Percentiles rank a stretch among this genome's conserved stretches.
These are phyloP conservation scores for Farysia itapuensis DNA, from an alignment of 1,284 basidiomycete genomes.

Conservation along the genomic window DNA sequence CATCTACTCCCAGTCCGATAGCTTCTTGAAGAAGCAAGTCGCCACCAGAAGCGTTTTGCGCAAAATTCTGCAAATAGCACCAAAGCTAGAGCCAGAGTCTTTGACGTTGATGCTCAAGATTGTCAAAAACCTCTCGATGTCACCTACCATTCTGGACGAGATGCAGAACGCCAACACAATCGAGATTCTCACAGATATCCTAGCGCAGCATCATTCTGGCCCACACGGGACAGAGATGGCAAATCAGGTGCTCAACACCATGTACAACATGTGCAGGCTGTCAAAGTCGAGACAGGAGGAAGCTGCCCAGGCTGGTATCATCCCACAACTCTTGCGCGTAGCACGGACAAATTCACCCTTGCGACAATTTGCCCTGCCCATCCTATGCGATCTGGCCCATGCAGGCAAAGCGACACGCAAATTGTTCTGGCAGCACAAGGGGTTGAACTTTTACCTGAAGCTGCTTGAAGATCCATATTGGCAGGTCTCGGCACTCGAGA, in stretches of 20 bases:
- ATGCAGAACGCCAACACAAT: conserved; percentile 94
- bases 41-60: conserved; percentile 84
- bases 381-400: conserved; percentile 71
- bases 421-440: conserved; percentile 58
- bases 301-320: conserved; percentile 89
- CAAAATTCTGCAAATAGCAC: conserved; percentile 66
- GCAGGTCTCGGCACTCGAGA: conserved; percentile 88
- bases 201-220: conserved; percentile 78
- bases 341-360: conserved; percentile 84
- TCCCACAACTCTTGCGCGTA: conserved; percentile 84
- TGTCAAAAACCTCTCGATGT: conserved; percentile 91
- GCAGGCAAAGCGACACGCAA: conserved; percentile 50
- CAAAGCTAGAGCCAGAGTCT: conserved; percentile 69
- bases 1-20: conserved; percentile 91
- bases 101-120: conserved; percentile 88
- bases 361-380: conserved; percentile 93
- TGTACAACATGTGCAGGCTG: conserved; percentile 53
- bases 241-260: conserved; percentile 54
- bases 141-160: conserved; percentile 79
- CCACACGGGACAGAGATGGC: conserved; percentile 71
- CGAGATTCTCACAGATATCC: conserved; percentile 79
- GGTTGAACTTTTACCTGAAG: conserved; percentile 71
- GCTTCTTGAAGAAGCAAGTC: conserved; percentile 84
- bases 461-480: conserved; percentile 91
- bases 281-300: conserved; percentile 73